Evolutionary conservation across 1,139 yeast genomes (phyloP), one percentile per base, ranked within the genome.

Genomic region (Nematodospora anomalae): DNA sequence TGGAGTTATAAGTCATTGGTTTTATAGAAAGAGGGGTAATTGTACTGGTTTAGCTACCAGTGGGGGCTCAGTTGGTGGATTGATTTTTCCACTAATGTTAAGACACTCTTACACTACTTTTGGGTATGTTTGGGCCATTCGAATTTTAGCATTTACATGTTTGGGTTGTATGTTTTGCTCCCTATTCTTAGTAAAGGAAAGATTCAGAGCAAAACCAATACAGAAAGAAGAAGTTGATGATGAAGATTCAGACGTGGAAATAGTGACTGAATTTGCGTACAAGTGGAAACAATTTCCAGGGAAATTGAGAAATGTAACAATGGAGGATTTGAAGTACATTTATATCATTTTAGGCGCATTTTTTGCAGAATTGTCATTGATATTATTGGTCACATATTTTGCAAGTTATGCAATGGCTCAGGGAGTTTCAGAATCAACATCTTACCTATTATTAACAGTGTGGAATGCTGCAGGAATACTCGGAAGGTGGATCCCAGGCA

Each of bases 21-120:
- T 79, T 49, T 57, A 60, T 38, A 60, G 58, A 32, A 71, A 69
- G 41, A 62, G 84, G 37, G 84, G 81, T 0, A 56, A 66, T 22
- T 80, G 80, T 3, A 67, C 76, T 13, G 81, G 83, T 0, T 44
- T 78, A 0, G 80, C 83, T 3, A 75, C 83, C 1, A 62, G 74
- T 49, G 86, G 86, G 12, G 86, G 85, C 0, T 74, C 81, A 12
- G 60, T 79, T 8, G 87, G 86, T 10, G 87, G 86, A 23, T 62
- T 78, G 20, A 53, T 73, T 10, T 76, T 80, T 55, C 85, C 88
- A 1, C 64, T 79, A 33, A 67, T 80, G 62, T 64, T 81, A 43
- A 62, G 81, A 42, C 64, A 67, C 25, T 55, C 80, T 11, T 81
- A 78, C 48, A 54, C 56, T 3, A 64, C 65, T 33, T 71, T 76